Evolutionary conservation across 164 flowering plant genomes (phyloP).

Genomic region (Aristolochia contorta): DNA sequence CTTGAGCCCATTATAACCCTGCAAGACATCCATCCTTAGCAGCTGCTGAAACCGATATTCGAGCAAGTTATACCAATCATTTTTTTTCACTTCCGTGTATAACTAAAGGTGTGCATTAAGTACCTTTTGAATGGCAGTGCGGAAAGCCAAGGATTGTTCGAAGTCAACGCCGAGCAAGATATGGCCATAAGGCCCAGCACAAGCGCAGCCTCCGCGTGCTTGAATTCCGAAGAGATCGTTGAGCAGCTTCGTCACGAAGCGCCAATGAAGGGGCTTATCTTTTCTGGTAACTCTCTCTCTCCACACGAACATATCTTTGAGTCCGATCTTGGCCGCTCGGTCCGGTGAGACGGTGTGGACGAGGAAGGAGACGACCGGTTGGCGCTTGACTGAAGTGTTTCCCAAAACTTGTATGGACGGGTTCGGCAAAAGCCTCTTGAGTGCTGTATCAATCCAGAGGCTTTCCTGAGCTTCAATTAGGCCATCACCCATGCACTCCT

Average conservation of each 20-base stretch:
- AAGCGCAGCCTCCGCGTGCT: constrained; percentile 82
- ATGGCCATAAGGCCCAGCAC: constrained; percentile 89
- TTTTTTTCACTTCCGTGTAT: too few relatives aligned
- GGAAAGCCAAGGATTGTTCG: constrained; percentile 29
- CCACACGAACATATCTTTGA: constrained; percentile 25
- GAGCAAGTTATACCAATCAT: not conserved
- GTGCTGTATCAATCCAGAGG: constrained; percentile 31
- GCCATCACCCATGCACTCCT: constrained; percentile 61
- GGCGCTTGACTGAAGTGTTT: constrained; percentile 37
- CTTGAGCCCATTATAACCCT: constrained; percentile 68
- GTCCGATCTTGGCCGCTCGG: not conserved
- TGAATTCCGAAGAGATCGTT: constrained; percentile 89
- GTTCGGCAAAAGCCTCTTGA: constrained; percentile 47
- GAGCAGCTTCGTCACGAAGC: constrained; percentile 64
- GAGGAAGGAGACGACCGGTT: constrained; percentile 68
- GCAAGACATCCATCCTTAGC: not conserved
- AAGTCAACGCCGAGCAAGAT: constrained; percentile 38
- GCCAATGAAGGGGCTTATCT: constrained; percentile 65
- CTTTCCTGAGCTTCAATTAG: constrained; percentile 39
- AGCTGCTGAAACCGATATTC: not conserved
- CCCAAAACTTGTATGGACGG: constrained; percentile 51
- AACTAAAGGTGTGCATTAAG: too few relatives aligned
- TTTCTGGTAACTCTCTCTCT: constrained; percentile 30
- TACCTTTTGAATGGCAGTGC: constrained; percentile 51
- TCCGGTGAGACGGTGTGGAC: constrained; percentile 27